Evolutionary conservation across 2,329 filamentous ascomycete species (phyloP), one percentile per base, ranked within the genome.

Genomic region (Colletotrichum musae): DNA sequence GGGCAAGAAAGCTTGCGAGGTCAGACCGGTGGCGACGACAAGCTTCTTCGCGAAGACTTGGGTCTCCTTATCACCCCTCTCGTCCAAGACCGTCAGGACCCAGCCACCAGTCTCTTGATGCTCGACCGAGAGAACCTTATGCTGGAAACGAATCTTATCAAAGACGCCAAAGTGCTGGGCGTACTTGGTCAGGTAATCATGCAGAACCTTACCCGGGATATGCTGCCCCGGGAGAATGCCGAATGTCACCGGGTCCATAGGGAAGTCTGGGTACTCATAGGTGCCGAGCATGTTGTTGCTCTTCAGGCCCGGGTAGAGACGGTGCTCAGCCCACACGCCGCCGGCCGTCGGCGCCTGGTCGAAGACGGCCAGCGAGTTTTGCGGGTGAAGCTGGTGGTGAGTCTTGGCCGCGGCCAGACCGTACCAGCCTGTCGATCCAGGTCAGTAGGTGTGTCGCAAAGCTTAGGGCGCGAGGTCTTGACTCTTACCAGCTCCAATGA

Each of bases 251-350:
- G 81, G 78, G 67, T 86, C 83, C 89, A 95, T 92, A 18, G 92
- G 91, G 69, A 93, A 93, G 73, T 94, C 93, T 0, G 89, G 88
- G 74, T 88, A 94, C 77, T 95, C 91, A 73, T 91, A 93, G 0
- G 89, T 92, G 3, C 92, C 92, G 12, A 91, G 77, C 76, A 93
- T 86, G 74, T 94, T 94, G 79, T 95, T 95, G 61, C 88, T 90
- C 74, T 90, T 92, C 57, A 95, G 84, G 1, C 88, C 89, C 0
- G 89, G 87, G 76, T 94, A 92, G 0, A 94, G 79, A 1, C 92
- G 86, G 45, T 91, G 82, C 64, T 88, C 82, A 9, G 89, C 87
- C 93, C 92, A 95, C 16, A 90, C 89, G 4, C 93, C 93, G 1
- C 93, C 93, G 5, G 91, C 74, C 0, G 87, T 87, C 13, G 82